Evolutionary conservation across 257 asterid genomes (phyloP).

Genomic region (Solanum lycopersicoides): DNA sequence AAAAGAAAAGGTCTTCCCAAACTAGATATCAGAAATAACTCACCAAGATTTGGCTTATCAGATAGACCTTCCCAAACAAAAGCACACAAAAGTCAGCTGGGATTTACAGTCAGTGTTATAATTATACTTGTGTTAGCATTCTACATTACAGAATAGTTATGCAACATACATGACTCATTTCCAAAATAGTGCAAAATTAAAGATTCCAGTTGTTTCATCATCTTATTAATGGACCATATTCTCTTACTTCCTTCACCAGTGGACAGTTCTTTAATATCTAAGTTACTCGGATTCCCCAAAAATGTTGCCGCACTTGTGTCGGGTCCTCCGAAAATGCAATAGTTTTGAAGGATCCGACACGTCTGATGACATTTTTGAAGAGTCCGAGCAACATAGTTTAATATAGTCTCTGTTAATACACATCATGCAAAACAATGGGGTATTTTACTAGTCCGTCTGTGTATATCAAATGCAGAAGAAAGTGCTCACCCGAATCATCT

Average conservation of each 20-base stretch:
- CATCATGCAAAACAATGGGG: neutral
- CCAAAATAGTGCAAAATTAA: neutral
- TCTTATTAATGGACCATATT: neutral
- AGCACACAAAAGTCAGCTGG: neutral
- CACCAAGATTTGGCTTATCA: neutral
- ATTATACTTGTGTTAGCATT: neutral
- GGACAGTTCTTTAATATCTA: neutral
- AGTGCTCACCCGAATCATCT: conserved; percentile 74
- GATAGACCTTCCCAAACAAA: neutral
- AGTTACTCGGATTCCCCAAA: too few relatives aligned
- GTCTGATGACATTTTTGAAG: too few relatives aligned
- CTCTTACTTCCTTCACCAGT: neutral
- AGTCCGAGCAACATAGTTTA: too few relatives aligned
- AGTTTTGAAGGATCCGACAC: too few relatives aligned
- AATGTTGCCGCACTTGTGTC: too few relatives aligned
- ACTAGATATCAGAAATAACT: neutral
- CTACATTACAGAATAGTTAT: neutral
- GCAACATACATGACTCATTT: neutral
- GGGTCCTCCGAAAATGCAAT: too few relatives aligned
- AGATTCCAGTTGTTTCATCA: neutral
- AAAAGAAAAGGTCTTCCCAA: neutral
- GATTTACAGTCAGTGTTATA: neutral
- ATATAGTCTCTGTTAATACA: neutral
- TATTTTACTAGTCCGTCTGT: neutral
- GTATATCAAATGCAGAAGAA: neutral